Percentiles rank a stretch among this genome's conserved stretches.
Conservation (phyloP, 1,284 basidiomycete species). For the Vanrija sp. region DNA sequence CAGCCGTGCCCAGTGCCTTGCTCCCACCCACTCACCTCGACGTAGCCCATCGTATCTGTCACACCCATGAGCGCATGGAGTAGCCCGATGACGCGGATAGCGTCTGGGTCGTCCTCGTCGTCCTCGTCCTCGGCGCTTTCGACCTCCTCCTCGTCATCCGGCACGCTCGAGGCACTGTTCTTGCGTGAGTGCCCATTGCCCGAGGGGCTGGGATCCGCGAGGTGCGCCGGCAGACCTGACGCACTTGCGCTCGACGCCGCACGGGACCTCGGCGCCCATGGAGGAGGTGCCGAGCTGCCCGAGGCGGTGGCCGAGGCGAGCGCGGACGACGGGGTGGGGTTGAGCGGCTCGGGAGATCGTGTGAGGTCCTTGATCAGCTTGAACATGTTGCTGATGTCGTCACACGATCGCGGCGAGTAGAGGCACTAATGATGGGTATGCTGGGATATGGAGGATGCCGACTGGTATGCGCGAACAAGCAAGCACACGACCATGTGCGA, state of each 20-base stretch:
- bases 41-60: conserved; percentile 28
- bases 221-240: neutral
- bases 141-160: conserved; percentile 15
- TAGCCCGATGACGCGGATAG: conserved; percentile 27
- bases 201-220: neutral
- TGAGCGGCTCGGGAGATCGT: conserved; percentile 34
- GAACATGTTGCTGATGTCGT: conserved; percentile 32
- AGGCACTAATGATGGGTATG: too few relatives aligned
- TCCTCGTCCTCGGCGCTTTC: conserved; percentile 18
- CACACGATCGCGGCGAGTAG: neutral
- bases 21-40: conserved; percentile 31
- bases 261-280: neutral
- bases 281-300: neutral
- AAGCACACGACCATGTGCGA: neutral
- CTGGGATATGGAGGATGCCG: neutral
- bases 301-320: neutral
- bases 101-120: conserved; percentile 32
- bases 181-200: neutral
- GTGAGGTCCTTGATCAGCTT: conserved; percentile 47
- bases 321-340: neutral
- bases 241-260: neutral
- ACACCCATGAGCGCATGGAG: conserved; percentile 24
- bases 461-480: neutral
- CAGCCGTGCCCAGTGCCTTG: neutral
- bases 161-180: neutral